Conservation (phyloP, 2,329 filamentous ascomycete species). For the Cercospora beticola region DNA sequence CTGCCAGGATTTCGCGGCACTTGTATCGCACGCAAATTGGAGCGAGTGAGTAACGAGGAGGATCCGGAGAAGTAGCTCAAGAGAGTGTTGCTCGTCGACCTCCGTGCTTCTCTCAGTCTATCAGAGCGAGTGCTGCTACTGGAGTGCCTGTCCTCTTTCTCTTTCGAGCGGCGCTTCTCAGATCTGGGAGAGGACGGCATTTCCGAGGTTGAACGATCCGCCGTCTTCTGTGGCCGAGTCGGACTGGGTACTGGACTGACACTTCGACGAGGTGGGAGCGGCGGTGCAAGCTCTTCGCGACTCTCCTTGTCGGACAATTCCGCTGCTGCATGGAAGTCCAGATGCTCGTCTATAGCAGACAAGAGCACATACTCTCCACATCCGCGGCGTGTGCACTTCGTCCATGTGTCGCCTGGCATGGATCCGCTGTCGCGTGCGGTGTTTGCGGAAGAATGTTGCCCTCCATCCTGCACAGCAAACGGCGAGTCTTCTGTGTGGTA, state of each 20-base stretch:
- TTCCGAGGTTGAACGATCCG: background rate
- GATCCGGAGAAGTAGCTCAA: constrained; percentile 23
- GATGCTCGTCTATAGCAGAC: constrained; percentile 48
- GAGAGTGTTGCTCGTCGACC: constrained; percentile 5
- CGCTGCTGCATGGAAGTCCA: constrained; percentile 43
- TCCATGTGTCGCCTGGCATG: constrained; percentile 30
- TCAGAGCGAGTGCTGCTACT: background rate
- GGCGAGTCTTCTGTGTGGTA: constrained; percentile 35
- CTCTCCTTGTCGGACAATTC: constrained; percentile 42
- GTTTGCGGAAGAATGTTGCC: background rate
- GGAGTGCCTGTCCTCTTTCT: background rate
- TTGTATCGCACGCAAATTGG: constrained; percentile 12
- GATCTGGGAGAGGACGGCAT: constrained; percentile 10
- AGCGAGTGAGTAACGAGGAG: constrained; percentile 12
- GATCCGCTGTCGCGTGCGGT: constrained; percentile 9
- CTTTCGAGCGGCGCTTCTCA: constrained; percentile 6
- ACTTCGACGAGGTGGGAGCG: constrained; percentile 23
- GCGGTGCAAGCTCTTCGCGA: constrained; percentile 26
- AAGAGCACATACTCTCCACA: constrained; percentile 47
- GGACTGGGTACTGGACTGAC: constrained; percentile 6
- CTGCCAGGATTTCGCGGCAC: constrained; percentile 26
- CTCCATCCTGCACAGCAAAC: constrained; percentile 17
- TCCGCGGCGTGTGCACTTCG: constrained; percentile 44
- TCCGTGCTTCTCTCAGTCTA: background rate
- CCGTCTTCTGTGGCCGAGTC: background rate